Base-by-base conservation (phyloP, 495 filamentous ascomycete genomes). In the Penicillium silybi region DNA sequence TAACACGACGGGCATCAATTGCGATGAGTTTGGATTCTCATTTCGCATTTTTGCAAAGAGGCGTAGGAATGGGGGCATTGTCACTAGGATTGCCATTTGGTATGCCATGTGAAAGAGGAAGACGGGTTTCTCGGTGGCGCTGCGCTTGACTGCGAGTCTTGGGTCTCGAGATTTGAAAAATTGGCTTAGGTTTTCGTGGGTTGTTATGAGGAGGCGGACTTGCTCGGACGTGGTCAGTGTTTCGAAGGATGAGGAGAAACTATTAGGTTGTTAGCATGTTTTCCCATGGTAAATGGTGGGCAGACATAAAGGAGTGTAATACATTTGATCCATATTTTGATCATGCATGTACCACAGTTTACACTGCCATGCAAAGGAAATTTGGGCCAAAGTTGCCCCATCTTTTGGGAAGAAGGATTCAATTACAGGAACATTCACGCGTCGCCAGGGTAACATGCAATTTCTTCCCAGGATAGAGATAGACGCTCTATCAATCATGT, bases 281-380 rank as follows among this genome's bases (percentile, higher is more conserved):
- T n/a, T 27, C 7, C 9, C 19, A 38, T n/a, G n/a, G n/a, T n/a
- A n/a, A n/a, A n/a, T n/a, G n/a, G n/a, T n/a, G n/a, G n/a, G n/a
- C n/a, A n/a, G n/a, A n/a, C n/a, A n/a, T n/a, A n/a, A n/a, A n/a
- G n/a, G n/a, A n/a, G n/a, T n/a, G n/a, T n/a, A n/a, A 29, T 38
- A 54, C 52, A 54, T 54, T 46, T 48, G 44, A 48, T 54, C 45
- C 52, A 54, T 54, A 38, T 38, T 54, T 18, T 32, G 44, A 18
- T 54, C 52, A 11, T 54, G 52, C 52, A 54, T 54, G 22, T 54
- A 48, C 52, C 44, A 54, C 15, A 54, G 20, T 29, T 47, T 54
- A 29, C 52, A 54, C 39, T 54, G 52, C 52, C 52, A 54, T 16
- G 44, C 52, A n/a, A 54, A 54, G 1, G 52, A 54, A 4, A 53